These are phyloP conservation scores for Myxozyma sirexii DNA, from an alignment of 805 yeast genomes.

Conservation along the genomic window DNA sequence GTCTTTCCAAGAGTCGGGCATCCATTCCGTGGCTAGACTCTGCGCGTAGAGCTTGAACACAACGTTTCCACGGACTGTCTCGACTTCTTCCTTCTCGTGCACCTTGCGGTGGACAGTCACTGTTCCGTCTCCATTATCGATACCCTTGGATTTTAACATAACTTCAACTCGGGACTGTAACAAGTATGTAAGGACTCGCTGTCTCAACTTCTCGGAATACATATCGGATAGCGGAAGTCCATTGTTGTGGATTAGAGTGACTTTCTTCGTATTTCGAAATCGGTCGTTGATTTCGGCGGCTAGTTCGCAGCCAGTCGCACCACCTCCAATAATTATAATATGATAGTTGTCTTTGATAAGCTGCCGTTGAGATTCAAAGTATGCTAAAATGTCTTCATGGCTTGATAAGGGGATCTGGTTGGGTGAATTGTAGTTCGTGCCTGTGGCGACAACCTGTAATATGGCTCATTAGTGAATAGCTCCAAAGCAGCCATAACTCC, in stretches of 20 bases:
- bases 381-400: conserved; percentile 4
- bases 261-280: conserved; percentile 44
- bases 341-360: conserved; percentile 45
- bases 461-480: neutral
- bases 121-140: conserved; percentile 18
- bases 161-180: conserved; percentile 32
- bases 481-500: neutral
- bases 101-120: conserved; percentile 11
- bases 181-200: conserved; percentile 27
- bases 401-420: conserved; percentile 1
- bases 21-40: conserved; percentile 13
- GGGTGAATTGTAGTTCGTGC: conserved; percentile 16
- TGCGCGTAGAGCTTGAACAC: conserved; percentile 8
- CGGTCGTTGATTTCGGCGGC: conserved; percentile 52
- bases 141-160: conserved; percentile 22
- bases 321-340: conserved; percentile 56
- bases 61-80: conserved; percentile 13
- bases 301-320: conserved; percentile 56
- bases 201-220: conserved; percentile 21
- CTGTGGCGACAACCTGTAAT: conserved; percentile 27
- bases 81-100: neutral
- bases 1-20: conserved; percentile 20
- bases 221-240: conserved; percentile 25
- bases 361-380: conserved; percentile 23
- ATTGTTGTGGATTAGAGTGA: conserved; percentile 38